Evolutionary conservation across 2,329 filamentous ascomycete species (phyloP).

Genomic region (Pyrenophora seminiperda): DNA sequence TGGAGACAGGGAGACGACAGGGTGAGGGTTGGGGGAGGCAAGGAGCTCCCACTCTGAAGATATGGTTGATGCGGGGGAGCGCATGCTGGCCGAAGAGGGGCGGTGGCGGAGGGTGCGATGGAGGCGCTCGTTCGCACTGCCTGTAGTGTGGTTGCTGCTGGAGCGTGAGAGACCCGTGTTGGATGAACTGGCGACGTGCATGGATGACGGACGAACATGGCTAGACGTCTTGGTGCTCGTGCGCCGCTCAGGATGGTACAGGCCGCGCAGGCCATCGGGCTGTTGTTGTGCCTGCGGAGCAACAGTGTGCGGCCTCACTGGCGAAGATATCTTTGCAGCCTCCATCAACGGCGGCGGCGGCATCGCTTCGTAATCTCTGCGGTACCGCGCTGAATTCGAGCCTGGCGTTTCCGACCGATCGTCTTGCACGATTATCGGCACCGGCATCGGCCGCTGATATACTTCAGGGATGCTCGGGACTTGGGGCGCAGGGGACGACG

Average conservation of each 20-base stretch:
- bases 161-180: slow-evolving; percentile 14
- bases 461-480: slow-evolving; percentile 29
- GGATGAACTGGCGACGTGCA: slow-evolving; percentile 16
- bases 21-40: slow-evolving; percentile 13
- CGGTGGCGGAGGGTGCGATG: slow-evolving; percentile 19
- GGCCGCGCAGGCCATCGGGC: slow-evolving; percentile 27
- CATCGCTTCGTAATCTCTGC: slow-evolving; percentile 7
- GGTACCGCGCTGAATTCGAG: slow-evolving; percentile 12
- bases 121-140: slow-evolving; percentile 18
- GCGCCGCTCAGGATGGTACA: slow-evolving; percentile 22
- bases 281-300: slow-evolving; percentile 21
- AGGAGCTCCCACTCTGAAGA: slow-evolving; percentile 25
- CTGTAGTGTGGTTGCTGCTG: slow-evolving; percentile 25
- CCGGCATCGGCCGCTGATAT: slow-evolving; percentile 17
- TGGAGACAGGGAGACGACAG: slow-evolving; percentile 20
- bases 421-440: slow-evolving; percentile 12
- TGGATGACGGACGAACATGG: slow-evolving; percentile 22
- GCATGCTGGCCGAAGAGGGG: slow-evolving; percentile 14
- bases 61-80: slow-evolving; percentile 1
- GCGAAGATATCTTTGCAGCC: slow-evolving; percentile 15
- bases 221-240: slow-evolving; percentile 13
- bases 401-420: slow-evolving; percentile 9
- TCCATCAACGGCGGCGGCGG: slow-evolving; percentile 17
- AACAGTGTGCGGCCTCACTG: slow-evolving; percentile 8
- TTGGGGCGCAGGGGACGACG: slow-evolving; percentile 18